A percentile compares a stretch with the other conserved stretches of the same genome.
Evolutionary conservation across 768 basidiomycete species (phyloP).

Genomic region (Crassisporium funariophilum): DNA sequence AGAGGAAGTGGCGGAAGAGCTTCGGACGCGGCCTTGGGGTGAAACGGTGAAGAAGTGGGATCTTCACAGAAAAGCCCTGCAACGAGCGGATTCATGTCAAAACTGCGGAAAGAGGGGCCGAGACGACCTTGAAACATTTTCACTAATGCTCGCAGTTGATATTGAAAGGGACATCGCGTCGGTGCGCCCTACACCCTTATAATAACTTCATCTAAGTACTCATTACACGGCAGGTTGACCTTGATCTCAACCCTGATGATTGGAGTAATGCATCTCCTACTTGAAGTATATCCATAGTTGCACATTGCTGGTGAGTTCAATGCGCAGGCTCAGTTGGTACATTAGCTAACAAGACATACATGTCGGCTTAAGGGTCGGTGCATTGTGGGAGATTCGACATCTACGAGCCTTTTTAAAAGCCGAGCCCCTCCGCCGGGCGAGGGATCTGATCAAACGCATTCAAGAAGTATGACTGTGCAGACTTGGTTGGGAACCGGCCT

Average conservation of each 20-base stretch:
- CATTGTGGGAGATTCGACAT: too few species aligned
- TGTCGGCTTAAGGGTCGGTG: too few species aligned
- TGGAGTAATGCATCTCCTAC: constrained; percentile 15
- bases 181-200: constrained; percentile 20
- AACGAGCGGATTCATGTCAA: constrained; percentile 25
- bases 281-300: too few species aligned
- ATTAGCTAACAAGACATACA: too few species aligned
- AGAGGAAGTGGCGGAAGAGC: constrained; percentile 27
- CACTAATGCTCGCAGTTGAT: constrained; percentile 31
- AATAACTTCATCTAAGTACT: background rate
- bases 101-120: constrained; percentile 26
- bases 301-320: too few species aligned
- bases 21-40: constrained; percentile 35
- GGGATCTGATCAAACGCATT: too few species aligned
- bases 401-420: too few species aligned
- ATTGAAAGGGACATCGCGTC: constrained; percentile 34
- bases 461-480: too few species aligned
- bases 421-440: too few species aligned
- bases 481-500: too few species aligned
- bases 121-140: constrained; percentile 33
- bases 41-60: constrained; percentile 35
- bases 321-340: too few species aligned
- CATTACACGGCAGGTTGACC: constrained; percentile 20
- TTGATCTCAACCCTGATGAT: constrained; percentile 28
- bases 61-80: constrained; percentile 25